Evolutionary conservation across 495 filamentous ascomycete species (phyloP), one percentile per base, ranked within the genome.

Genomic region (Aspergillus egyptiacus): DNA sequence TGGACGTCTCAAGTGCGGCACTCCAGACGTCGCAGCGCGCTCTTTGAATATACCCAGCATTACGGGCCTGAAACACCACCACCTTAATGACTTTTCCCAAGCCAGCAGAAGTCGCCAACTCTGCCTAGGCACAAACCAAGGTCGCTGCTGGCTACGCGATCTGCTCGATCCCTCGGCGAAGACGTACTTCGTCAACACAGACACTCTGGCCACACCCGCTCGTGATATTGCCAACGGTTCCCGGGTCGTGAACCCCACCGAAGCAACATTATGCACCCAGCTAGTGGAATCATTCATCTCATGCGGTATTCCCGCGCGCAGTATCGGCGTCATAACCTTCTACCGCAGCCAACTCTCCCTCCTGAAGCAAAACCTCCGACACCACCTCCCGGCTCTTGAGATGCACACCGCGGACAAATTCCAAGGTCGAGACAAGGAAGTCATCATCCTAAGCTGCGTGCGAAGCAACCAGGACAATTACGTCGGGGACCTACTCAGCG

Each of bases 241-340:
- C 53, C 87, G 91, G 33, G 87, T 96, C 54, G 82, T 88, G 43
- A 98, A 98, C 65, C 75, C 81, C 4, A 75, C 76, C 35, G 93
- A 98, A 67, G 86, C 84, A 0, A 75, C 73, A 5, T 73, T 97
- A 27, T 81, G 83, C 33, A 73, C 76, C 0, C 85, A 94, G 60
- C 79, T 96, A 22, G 89, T 96, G 25, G 79, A 87, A 54, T 70
- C 81, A 0, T 78, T 98, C 2, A 74, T 96, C 38, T 73, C 77
- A 0, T 76, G 77, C 6, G 93, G 93, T 23, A 77, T 96, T 13
- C 73, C 85, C 0, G 78, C 85, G 0, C 71, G 69, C 5, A 83
- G 89, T 34, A 91, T 98, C 39, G 93, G 93, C n/a, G 83, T 97
- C 55, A 95, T 98, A 62, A 95, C 93, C n/a, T 87, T 96, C 63